Evolutionary conservation across 2,329 filamentous ascomycete genomes (phyloP).

Genomic region (Amauroascus niger): DNA sequence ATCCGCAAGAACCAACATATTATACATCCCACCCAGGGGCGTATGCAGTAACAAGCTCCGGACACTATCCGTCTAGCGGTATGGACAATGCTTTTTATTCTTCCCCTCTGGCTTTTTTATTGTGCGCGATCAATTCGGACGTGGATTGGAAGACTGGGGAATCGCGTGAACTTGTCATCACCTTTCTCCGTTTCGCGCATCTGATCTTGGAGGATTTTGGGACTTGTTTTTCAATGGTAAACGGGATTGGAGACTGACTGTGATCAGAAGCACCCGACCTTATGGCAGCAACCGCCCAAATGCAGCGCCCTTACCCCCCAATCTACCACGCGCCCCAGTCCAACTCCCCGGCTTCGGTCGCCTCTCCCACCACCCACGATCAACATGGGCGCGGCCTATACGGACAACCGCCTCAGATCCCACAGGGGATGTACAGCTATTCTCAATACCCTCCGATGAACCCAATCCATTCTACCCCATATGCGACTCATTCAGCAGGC

Average conservation of each 20-base stretch:
- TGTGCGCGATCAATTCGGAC: not conserved
- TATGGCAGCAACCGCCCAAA: slow-evolving; percentile 56
- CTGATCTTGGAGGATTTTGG: not conserved
- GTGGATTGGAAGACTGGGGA: not conserved
- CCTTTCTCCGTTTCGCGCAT: not conserved
- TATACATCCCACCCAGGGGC: slow-evolving; percentile 72
- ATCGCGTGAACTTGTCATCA: too few species aligned
- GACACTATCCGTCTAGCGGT: slow-evolving; percentile 83
- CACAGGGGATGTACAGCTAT: slow-evolving; percentile 76
- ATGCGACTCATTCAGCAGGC: slow-evolving; percentile 46
- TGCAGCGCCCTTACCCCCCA: slow-evolving; percentile 68
- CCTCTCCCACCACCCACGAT: slow-evolving; percentile 80
- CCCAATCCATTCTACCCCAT: slow-evolving; percentile 47
- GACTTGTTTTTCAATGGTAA: slow-evolving; percentile 37
- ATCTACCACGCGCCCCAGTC: slow-evolving; percentile 96
- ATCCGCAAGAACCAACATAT: slow-evolving; percentile 53
- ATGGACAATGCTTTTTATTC: slow-evolving; percentile 33
- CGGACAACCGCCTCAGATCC: slow-evolving; percentile 68
- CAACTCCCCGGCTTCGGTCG: slow-evolving; percentile 86
- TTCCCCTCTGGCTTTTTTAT: not conserved
- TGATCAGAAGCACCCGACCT: slow-evolving; percentile 57
- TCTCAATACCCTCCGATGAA: slow-evolving; percentile 46
- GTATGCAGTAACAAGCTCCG: slow-evolving; percentile 73
- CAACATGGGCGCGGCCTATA: slow-evolving; percentile 77
- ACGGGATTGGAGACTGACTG: slow-evolving; percentile 47